phyloP scores from a whole-genome alignment of 2,329 filamentous ascomycete species.

The Nigrograna mackinnonii region DNA sequence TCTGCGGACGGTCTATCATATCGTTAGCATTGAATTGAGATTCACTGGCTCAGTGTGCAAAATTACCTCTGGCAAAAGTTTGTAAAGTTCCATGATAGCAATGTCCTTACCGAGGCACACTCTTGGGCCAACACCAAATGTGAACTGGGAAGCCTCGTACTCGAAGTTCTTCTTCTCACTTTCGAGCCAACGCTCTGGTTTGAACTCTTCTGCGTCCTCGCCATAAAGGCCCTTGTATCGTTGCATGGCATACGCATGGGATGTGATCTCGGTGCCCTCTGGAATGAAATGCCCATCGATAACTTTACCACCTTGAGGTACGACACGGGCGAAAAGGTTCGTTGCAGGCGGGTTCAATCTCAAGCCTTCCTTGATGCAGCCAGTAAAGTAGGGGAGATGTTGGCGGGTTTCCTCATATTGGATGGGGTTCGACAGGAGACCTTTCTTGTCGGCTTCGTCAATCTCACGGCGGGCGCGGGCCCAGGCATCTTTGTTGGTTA shows the following conservation, averaged over 20 bases:
- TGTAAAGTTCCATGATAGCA: slow-evolving; percentile 26
- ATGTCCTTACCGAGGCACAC: slow-evolving; percentile 37
- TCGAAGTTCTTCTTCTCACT: slow-evolving; percentile 24
- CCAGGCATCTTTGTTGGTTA: slow-evolving; percentile 17
- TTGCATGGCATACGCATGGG: slow-evolving; percentile 53
- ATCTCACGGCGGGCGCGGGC: slow-evolving; percentile 24
- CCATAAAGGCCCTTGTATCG: slow-evolving; percentile 48
- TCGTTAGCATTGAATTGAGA: neutral
- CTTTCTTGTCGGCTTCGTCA: slow-evolving; percentile 18
- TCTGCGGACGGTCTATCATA: slow-evolving; percentile 24
- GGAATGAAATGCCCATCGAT: slow-evolving; percentile 46
- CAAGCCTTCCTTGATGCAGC: slow-evolving; percentile 56
- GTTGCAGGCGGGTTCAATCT: slow-evolving; percentile 56
- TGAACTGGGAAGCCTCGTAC: slow-evolving; percentile 32
- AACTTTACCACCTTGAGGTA: slow-evolving; percentile 30
- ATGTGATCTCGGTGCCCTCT: slow-evolving; percentile 50
- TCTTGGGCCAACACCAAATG: slow-evolving; percentile 30
- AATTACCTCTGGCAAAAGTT: slow-evolving; percentile 35
- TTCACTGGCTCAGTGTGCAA: neutral
- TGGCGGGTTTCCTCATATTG: slow-evolving; percentile 33
- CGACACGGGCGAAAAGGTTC: slow-evolving; percentile 54
- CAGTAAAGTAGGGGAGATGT: slow-evolving; percentile 51
- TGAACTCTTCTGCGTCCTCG: slow-evolving; percentile 43
- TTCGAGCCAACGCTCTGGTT: slow-evolving; percentile 46
- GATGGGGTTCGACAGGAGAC: slow-evolving; percentile 24